Evolutionary conservation across 371 early-diverging fungal genomes (phyloP).

Genomic region (Entomophthora muscae): DNA sequence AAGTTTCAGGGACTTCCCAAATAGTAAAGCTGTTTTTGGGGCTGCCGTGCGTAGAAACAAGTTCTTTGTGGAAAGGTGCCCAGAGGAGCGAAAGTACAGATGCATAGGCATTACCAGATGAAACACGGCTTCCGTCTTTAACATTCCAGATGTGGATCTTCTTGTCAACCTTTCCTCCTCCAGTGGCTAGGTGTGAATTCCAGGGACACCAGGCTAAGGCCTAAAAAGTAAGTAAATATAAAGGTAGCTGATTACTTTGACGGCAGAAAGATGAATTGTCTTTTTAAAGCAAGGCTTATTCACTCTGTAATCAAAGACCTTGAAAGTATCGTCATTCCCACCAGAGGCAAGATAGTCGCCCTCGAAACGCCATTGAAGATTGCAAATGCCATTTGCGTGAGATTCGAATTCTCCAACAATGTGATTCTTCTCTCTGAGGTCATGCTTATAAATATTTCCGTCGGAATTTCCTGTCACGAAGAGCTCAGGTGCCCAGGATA

Average conservation of each 20-base stretch:
- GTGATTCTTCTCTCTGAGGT: conserved; percentile 57
- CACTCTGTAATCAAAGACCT: conserved; percentile 82
- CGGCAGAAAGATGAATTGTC: conserved; percentile 65
- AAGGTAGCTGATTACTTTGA: conserved; percentile 40
- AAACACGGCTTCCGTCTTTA: conserved; percentile 37
- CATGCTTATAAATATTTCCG: conserved; percentile 84
- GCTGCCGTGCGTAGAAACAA: conserved; percentile 87
- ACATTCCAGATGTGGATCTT: conserved; percentile 94
- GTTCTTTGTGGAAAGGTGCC: conserved; percentile 83
- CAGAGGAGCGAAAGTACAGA: conserved; percentile 91
- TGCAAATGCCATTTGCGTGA: not conserved
- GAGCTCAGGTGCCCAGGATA: conserved; percentile 74
- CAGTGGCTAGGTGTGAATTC: conserved; percentile 85
- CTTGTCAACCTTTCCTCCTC: conserved; percentile 90
- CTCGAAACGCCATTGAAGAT: conserved; percentile 32
- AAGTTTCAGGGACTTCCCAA: conserved; percentile 88
- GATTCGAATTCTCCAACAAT: not conserved
- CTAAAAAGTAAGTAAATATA: conserved; percentile 19
- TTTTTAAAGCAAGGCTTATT: conserved; percentile 45
- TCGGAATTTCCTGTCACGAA: conserved; percentile 76
- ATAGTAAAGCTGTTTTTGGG: conserved; percentile 72
- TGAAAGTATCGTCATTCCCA: conserved; percentile 90
- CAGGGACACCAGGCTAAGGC: conserved; percentile 99
- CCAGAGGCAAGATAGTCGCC: conserved; percentile 84
- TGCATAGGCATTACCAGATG: conserved; percentile 63